These are phyloP conservation scores for Cytospora mali DNA, from an alignment of 2,329 filamentous ascomycete genomes.

Conservation along the genomic window DNA sequence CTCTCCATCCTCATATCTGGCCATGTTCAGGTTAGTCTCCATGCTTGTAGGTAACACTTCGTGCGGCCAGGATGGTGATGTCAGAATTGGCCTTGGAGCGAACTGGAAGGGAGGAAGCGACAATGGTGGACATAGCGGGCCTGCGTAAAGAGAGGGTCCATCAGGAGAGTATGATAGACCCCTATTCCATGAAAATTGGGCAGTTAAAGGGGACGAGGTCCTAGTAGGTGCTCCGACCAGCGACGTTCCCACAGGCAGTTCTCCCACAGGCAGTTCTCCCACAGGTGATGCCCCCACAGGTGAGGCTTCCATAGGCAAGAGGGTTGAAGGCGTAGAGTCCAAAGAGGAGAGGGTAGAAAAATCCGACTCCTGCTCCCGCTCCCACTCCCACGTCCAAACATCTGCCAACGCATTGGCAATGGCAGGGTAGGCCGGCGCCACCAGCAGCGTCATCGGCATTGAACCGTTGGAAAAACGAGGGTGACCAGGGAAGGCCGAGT, in stretches of 20 bases:
- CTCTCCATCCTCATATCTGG: slow-evolving; percentile 63
- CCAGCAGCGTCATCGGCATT: slow-evolving; percentile 9
- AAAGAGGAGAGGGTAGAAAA: neutral
- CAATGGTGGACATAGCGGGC: neutral
- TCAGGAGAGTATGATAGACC: neutral
- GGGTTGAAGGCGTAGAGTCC: neutral
- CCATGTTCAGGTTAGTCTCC: slow-evolving; percentile 27
- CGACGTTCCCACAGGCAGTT: neutral
- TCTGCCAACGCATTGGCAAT: slow-evolving; percentile 1
- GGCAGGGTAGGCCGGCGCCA: slow-evolving; percentile 4
- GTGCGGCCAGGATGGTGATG: neutral
- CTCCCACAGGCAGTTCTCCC: neutral
- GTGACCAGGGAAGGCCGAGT: slow-evolving; percentile 9
- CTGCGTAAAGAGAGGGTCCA: neutral
- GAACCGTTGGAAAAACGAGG: slow-evolving; percentile 21
- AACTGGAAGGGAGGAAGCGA: neutral
- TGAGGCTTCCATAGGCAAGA: neutral
- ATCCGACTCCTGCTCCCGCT: no score
- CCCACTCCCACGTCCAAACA: neutral
- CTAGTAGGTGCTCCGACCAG: neutral
- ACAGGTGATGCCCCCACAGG: neutral
- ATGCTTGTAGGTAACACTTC: neutral
- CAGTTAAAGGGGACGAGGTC: neutral
- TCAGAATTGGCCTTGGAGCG: neutral
- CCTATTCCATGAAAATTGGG: neutral